Evolutionary conservation across 257 asterid species (phyloP).

Genomic region (Solanum chmielewskii): DNA sequence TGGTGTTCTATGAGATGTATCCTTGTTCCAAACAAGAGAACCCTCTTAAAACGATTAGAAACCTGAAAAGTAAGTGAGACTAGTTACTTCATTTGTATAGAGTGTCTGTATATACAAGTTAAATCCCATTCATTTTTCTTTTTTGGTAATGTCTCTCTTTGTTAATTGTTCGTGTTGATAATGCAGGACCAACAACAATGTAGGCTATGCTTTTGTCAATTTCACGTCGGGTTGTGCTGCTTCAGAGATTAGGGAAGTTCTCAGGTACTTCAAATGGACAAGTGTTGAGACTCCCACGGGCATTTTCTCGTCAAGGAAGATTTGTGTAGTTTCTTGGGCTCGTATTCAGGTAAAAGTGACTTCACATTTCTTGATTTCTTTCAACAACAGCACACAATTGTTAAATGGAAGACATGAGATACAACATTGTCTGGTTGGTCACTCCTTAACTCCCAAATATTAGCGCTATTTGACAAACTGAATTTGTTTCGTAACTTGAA

Average conservation of each 20-base stretch:
- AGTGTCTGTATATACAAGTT: not conserved
- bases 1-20: not conserved
- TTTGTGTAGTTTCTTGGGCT: slow-evolving; percentile 34
- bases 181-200: slow-evolving; percentile 10
- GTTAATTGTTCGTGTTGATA: not conserved
- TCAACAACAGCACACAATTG: not conserved
- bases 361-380: not conserved
- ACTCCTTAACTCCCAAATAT: not conserved
- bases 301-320: slow-evolving; percentile 6
- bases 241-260: not conserved
- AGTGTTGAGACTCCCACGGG: not conserved
- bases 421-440: not conserved
- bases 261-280: slow-evolving; percentile 23
- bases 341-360: slow-evolving; percentile 29
- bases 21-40: not conserved
- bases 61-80: not conserved
- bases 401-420: not conserved
- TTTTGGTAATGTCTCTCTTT: not conserved
- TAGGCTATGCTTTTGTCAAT: slow-evolving; percentile 56
- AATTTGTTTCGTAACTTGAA: not conserved
- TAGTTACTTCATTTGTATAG: not conserved
- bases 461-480: not conserved
- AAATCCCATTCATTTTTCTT: not conserved
- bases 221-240: slow-evolving; percentile 27
- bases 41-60: not conserved